These are phyloP conservation scores for Cantharellus cinnabarinus DNA, from an alignment of 768 basidiomycete genomes.

Conservation along the genomic window DNA sequence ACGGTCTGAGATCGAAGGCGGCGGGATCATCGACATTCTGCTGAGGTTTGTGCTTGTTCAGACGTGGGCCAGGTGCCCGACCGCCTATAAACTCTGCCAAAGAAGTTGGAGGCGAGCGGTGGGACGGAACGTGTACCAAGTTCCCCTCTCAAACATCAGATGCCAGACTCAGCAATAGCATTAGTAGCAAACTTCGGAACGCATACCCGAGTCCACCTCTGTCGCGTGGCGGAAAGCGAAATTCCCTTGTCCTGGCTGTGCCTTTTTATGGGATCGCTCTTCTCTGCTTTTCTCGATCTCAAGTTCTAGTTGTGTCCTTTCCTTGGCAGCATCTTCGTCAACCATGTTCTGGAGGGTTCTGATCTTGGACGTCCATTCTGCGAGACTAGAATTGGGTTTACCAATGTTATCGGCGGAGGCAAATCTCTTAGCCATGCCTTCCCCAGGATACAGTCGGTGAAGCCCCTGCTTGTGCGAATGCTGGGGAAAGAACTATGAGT, in stretches of 20 bases:
- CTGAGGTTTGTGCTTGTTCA: slow-evolving; percentile 56
- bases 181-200: background rate
- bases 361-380: slow-evolving; percentile 1
- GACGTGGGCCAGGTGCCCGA: slow-evolving; percentile 47
- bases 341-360: background rate
- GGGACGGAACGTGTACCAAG: slow-evolving; percentile 9
- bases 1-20: slow-evolving; percentile 12
- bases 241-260: too few species aligned
- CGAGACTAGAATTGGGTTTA: background rate
- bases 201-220: background rate
- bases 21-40: slow-evolving; percentile 37
- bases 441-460: too few species aligned
- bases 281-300: background rate
- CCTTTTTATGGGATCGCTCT: background rate
- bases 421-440: too few species aligned
- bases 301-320: background rate
- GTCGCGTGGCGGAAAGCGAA: background rate
- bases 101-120: slow-evolving; percentile 29
- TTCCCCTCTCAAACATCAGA: background rate
- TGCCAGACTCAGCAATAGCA: background rate
- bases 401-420: background rate
- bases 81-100: slow-evolving; percentile 72
- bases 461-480: too few species aligned
- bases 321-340: background rate
- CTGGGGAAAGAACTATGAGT: too few species aligned